Evolutionary conservation across 306 rosid genomes (phyloP), one percentile per base, ranked within the genome.

Genomic region (Castanopsis chinensis): DNA sequence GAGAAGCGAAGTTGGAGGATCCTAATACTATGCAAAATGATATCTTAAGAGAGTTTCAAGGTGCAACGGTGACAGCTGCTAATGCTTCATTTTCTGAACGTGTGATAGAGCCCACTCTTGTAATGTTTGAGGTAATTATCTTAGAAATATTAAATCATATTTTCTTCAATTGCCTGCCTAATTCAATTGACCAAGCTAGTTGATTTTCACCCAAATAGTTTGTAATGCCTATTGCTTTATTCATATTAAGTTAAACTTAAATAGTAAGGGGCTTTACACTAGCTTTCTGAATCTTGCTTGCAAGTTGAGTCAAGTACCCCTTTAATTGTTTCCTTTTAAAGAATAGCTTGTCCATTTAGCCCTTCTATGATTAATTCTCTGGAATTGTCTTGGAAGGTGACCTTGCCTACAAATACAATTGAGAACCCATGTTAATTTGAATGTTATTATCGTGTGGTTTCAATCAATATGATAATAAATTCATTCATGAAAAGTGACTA

Each of bases 101-200:
- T 54, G 89, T 89, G 82, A 92, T 94, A 4, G 97, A 94, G 88
- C 97, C 99, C 27, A 90, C 97, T 76, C 96, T 94, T 45, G 97
- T 94, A 69, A 92, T 94, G 99, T 85, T 91, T 82, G 99, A 94
- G 97, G 98, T 94, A 88, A 67, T 32, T 65, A 20, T 55, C 77
- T 25, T 72, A 51, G 14, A 82, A 52, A 51, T 58, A 52, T 75
- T 45, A 49, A 13, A 37, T 83, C 25, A 14, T 69, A 20, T n/a
- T 33, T 33, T 77, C 56, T 35, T 55, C 71, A 28, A 33, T 54
- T 11, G 33, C 8, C 45, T 8, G 72, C 51, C 27, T 35, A 67
- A 63, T 19, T 59, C 25, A 17, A 49, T 33, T 19, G 72, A 67
- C 14, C 37, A 4, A 6, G 32, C 69, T 37, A 25, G 18, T 43